These are phyloP conservation scores for Gomphus sp. DNA, from an alignment of 1,284 basidiomycete genomes.

Conservation along the genomic window DNA sequence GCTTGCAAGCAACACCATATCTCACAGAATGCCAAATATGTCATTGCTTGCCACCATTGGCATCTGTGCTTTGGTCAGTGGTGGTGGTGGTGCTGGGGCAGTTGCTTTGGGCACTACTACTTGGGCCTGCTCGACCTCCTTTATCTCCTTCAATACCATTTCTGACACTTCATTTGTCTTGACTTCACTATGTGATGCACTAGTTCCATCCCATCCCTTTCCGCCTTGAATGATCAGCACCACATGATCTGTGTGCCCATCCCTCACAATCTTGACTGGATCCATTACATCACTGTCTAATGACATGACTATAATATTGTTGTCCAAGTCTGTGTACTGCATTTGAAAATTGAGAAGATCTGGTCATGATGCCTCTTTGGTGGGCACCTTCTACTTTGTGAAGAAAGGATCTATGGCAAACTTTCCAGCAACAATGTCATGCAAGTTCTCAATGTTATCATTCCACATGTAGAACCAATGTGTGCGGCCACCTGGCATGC, in stretches of 20 bases:
- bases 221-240: constrained; percentile 90
- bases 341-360: constrained; percentile 85
- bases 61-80: no score
- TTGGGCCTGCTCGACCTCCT: constrained; percentile 53
- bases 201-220: constrained; percentile 76
- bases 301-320: constrained; percentile 90
- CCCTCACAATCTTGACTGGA: constrained; percentile 78
- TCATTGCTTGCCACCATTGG: no score
- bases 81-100: not conserved
- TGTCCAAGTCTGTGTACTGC: constrained; percentile 93
- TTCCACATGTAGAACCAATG: constrained; percentile 99
- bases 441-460: constrained; percentile 56
- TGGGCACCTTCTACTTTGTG: constrained; percentile 11
- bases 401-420: constrained; percentile 30
- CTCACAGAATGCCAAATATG: no score
- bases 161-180: constrained; percentile 37
- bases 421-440: no score
- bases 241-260: constrained; percentile 76
- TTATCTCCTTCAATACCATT: constrained; percentile 29
- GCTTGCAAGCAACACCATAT: no score
- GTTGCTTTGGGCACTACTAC: constrained; percentile 20
- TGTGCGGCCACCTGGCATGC: constrained; percentile 89
- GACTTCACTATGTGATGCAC: constrained; percentile 24
- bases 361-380: constrained; percentile 28
- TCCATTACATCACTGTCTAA: constrained; percentile 79